Evolutionary conservation across 1,284 basidiomycete species (phyloP).

Genomic region (Chondrostereum purpureum): DNA sequence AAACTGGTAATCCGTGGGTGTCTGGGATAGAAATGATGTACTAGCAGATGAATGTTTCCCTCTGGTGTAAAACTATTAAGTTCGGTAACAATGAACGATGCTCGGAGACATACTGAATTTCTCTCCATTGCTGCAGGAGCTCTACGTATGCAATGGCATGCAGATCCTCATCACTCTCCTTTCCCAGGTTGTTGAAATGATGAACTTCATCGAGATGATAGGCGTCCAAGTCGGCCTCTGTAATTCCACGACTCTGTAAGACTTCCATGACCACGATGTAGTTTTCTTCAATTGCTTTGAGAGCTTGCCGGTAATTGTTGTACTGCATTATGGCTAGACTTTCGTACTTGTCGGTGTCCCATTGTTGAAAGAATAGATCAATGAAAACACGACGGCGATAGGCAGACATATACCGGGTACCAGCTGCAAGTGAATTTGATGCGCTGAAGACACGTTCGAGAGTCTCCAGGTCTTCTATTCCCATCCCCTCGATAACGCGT

Average conservation of each 20-base stretch:
- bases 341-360: constrained; percentile 17
- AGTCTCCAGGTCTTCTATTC: constrained; percentile 28
- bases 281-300: constrained; percentile 15
- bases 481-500: constrained; percentile 20
- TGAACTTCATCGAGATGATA: constrained; percentile 15
- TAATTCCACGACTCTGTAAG: constrained; percentile 3
- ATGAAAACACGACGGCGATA: constrained; percentile 24
- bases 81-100: constrained; percentile 2
- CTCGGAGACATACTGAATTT: constrained; percentile 11
- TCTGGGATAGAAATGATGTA: constrained; percentile 2
- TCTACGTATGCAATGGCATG: constrained; percentile 17
- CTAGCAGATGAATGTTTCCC: neutral
- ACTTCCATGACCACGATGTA: constrained; percentile 2
- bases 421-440: constrained; percentile 22
- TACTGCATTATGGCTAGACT: constrained; percentile 13
- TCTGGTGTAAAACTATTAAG: neutral
- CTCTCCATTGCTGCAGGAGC: constrained; percentile 10
- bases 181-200: constrained; percentile 15
- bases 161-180: constrained; percentile 12
- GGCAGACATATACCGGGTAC: constrained; percentile 17
- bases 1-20: constrained; percentile 1
- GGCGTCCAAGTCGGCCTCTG: constrained; percentile 15
- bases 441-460: constrained; percentile 25
- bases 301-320: constrained; percentile 19
- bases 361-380: constrained; percentile 15